phyloP scores from a whole-genome alignment of 768 basidiomycete genomes.

The Russula foetens region DNA sequence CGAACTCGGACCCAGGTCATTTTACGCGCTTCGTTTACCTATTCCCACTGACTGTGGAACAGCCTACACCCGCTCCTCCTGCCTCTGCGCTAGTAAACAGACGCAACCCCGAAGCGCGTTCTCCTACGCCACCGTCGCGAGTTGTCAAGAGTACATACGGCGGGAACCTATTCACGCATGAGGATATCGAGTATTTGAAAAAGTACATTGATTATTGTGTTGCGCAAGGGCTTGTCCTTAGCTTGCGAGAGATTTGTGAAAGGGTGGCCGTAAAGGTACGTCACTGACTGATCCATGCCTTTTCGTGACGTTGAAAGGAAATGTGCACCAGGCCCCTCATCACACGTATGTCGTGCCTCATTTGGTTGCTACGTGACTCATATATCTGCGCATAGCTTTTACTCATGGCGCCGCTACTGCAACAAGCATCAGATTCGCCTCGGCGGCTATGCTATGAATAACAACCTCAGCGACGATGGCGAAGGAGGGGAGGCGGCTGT shows the following conservation, averaged over 20 bases:
- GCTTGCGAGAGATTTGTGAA: constrained; percentile 80
- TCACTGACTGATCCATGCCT: neutral
- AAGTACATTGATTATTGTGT: constrained; percentile 89
- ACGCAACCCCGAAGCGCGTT: constrained; percentile 59
- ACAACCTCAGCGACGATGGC: constrained; percentile 51
- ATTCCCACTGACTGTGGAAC: constrained; percentile 10
- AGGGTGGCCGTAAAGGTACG: constrained; percentile 73
- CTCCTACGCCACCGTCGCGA: constrained; percentile 75
- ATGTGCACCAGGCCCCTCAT: constrained; percentile 58
- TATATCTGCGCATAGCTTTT: constrained; percentile 48
- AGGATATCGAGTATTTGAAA: constrained; percentile 76
- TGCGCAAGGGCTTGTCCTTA: constrained; percentile 76
- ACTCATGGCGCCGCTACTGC: constrained; percentile 87
- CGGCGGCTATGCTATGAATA: constrained; percentile 76
- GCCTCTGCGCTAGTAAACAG: constrained; percentile 60
- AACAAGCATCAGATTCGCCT: constrained; percentile 91
- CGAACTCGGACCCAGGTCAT: constrained; percentile 51
- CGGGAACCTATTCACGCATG: constrained; percentile 78
- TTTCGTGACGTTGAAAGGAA: neutral
- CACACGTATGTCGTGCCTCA: constrained; percentile 54
- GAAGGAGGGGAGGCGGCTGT: constrained; percentile 34
- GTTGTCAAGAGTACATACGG: constrained; percentile 88
- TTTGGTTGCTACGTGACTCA: neutral
- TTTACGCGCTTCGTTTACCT: neutral
- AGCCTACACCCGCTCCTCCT: constrained; percentile 58